phyloP scores from a whole-genome alignment of 2,329 filamentous ascomycete species.

The Colletotrichum chrysophilum region DNA sequence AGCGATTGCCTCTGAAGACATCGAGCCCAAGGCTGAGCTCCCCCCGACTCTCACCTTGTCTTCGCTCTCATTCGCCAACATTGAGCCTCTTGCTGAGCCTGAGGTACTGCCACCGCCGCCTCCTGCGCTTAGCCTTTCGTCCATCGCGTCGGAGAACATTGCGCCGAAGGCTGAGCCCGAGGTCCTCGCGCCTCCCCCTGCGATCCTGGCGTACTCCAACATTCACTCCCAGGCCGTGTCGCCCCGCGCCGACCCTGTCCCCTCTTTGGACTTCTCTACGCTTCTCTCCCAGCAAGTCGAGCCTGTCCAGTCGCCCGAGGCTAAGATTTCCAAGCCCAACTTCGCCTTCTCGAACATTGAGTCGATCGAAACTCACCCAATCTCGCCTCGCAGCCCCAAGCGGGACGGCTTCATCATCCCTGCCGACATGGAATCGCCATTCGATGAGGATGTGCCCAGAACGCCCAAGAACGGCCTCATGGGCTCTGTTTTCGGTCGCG shows the following conservation, averaged over 20 bases:
- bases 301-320: conserved; percentile 39
- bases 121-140: conserved; percentile 35
- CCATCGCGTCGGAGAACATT: conserved; percentile 34
- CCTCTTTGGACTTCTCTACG: conserved; percentile 39
- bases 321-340: conserved; percentile 25
- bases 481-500: conserved; percentile 49
- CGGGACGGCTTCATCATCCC: conserved; percentile 63
- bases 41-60: conserved; percentile 33
- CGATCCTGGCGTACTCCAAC: conserved; percentile 39
- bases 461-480: conserved; percentile 45
- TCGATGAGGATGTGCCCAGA: conserved; percentile 36
- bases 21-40: conserved; percentile 38
- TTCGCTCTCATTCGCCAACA: conserved; percentile 36
- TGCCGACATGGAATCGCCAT: conserved; percentile 42
- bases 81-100: conserved; percentile 48
- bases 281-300: conserved; percentile 40
- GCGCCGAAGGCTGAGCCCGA: conserved; percentile 38
- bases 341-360: conserved; percentile 51
- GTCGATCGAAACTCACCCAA: conserved; percentile 50
- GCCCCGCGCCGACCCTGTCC: conserved; percentile 34
- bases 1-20: conserved; percentile 33
- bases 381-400: conserved; percentile 55
- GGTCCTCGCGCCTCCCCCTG: conserved; percentile 22
- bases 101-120: conserved; percentile 34
- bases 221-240: conserved; percentile 48